A percentile compares a stretch with the other conserved stretches of the same genome.
phyloP scores from a whole-genome alignment of 192 early-diverging fungal genomes.

The Coemansia sp. region DNA sequence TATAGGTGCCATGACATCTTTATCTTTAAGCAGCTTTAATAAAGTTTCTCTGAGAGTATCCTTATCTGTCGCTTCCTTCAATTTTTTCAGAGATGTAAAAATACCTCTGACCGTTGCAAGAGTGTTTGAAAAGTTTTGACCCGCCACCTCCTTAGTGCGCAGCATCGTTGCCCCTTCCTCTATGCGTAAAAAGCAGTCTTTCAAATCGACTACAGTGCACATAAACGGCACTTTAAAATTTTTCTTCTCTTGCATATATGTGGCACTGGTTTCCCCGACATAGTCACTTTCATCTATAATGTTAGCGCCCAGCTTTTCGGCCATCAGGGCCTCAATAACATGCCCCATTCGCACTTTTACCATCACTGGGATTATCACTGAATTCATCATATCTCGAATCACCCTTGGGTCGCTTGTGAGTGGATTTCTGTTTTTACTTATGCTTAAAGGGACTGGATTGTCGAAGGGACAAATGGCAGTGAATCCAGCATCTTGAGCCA shows the following conservation, averaged over 20 bases:
- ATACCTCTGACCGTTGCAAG: not conserved
- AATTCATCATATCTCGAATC: slow-evolving; percentile 1
- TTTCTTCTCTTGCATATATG: slow-evolving; percentile 86
- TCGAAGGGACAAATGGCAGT: not conserved
- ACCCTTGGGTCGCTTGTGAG: not conserved
- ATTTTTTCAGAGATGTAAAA: not conserved
- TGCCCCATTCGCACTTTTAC: slow-evolving; percentile 12
- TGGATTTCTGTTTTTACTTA: not conserved
- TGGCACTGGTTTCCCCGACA: slow-evolving; percentile 58
- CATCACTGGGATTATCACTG: slow-evolving; percentile 8
- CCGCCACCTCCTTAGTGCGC: slow-evolving; percentile 90
- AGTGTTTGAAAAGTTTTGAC: slow-evolving; percentile 22
- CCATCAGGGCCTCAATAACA: slow-evolving; percentile 58
- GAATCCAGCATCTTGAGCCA: not conserved
- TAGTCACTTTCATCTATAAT: slow-evolving; percentile 95
- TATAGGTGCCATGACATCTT: not conserved
- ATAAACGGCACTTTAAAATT: slow-evolving; percentile 84
- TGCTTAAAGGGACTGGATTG: not conserved
- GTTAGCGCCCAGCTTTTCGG: slow-evolving; percentile 80
- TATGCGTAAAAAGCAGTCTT: slow-evolving; percentile 86
- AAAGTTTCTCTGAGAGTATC: not conserved
- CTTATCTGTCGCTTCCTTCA: not conserved
- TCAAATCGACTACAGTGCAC: slow-evolving; percentile 85
- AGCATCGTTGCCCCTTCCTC: slow-evolving; percentile 93
- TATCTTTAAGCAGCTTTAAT: not conserved